Evolutionary conservation across 179 eudicot genomes (phyloP).

Genomic region (Gypsophila paniculata): DNA sequence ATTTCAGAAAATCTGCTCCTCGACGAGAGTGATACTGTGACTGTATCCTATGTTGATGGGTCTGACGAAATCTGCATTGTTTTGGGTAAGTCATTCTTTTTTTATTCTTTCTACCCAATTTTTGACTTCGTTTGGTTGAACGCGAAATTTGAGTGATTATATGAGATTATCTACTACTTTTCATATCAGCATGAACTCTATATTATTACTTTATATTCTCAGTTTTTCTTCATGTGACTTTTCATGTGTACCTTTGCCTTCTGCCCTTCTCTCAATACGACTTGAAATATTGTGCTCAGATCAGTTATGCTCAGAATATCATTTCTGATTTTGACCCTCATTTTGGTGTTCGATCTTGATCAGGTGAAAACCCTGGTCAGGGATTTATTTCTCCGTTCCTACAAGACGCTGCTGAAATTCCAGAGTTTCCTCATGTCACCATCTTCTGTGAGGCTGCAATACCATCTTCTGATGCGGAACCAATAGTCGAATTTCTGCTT

Average conservation of each 20-base stretch:
- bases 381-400: not conserved
- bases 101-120: not conserved
- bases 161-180: too few species aligned
- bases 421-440: not conserved
- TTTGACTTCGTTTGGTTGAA: not conserved
- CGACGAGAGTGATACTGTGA: not conserved
- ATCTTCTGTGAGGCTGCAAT: slow-evolving; percentile 6
- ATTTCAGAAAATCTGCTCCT: not conserved
- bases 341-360: not conserved
- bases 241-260: too few species aligned
- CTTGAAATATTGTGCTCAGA: too few species aligned
- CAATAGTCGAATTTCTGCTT: not conserved
- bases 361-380: not conserved
- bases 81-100: not conserved
- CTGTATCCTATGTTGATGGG: not conserved
- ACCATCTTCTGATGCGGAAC: not conserved
- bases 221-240: too few species aligned
- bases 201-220: too few species aligned
- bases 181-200: too few species aligned
- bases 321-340: not conserved
- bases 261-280: too few species aligned
- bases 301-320: too few species aligned
- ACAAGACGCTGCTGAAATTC: not conserved
- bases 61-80: not conserved
- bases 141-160: too few species aligned